Base-by-base conservation (phyloP, 768 basidiomycete species). In the Lactarius evosmus region DNA sequence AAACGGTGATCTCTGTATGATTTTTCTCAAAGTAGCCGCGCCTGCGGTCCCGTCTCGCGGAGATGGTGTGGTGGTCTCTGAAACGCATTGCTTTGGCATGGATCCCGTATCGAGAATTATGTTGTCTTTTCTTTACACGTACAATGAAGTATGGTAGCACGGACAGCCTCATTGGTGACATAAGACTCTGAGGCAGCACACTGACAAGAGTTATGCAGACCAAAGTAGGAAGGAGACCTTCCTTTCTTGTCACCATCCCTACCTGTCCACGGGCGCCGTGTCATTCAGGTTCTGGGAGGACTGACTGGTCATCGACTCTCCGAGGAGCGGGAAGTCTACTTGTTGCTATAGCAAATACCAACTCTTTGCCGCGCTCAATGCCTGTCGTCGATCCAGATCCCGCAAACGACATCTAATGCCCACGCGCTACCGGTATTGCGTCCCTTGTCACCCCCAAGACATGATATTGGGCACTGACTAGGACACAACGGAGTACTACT, bases 401-500 rank as follows among this genome's bases (percentile, higher is more conserved):
- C 0, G 95, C 97, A 30, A 95, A 68, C 61, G 78, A 82, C 61
- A 88, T 95, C 30, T 87, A 93, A 27, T 99, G 98, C 75, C 94
- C 94, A 29, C 95, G 93, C 73, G 85, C 89, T 0, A 79, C 98
- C 72, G 86, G 90, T 72, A 89, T 98, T 58, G 80, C 89, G 0
- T 84, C 84, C 0, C 83, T 98, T 60, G 91, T 99, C 73, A 93
- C 89, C 0, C 84, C 41, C 78, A 88, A 56, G 89, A 93, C 69
- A 93, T 85, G n/a, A 96, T 98, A 95, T 75, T 85, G 14, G 84
- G 57, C 84, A 88, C 69, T 83, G 84, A 0, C 81, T 98, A 1
- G 96, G 97, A 0, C 97, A 96, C 0, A 98, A 99, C 69, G 97
- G 97, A 16, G 95, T 85, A 7, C 91, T 97, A 88, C 75, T 98